Conservation (phyloP, 2,329 filamentous ascomycete species). For the Colletotrichum orchidophilum region DNA sequence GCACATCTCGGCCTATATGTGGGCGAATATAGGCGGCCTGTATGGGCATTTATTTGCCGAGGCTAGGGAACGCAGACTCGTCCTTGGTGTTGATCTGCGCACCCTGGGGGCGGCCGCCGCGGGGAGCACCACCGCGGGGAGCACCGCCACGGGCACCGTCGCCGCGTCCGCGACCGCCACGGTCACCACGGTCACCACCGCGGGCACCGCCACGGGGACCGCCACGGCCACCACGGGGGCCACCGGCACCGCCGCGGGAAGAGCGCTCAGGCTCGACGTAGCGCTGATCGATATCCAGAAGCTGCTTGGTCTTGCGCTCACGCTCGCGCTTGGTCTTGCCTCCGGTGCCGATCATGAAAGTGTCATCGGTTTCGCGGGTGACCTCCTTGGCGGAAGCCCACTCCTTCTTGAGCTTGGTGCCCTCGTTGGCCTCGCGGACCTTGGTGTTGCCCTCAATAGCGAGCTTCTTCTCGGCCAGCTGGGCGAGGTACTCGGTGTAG, state of each 20-base stretch:
- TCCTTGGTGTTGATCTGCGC: constrained; percentile 65
- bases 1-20: constrained; percentile 30
- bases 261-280: constrained; percentile 76
- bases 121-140: constrained; percentile 52
- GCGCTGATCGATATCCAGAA: constrained; percentile 88
- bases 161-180: constrained; percentile 55
- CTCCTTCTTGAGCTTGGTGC: constrained; percentile 88
- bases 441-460: constrained; percentile 71
- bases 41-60: constrained; percentile 57
- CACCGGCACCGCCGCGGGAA: constrained; percentile 60
- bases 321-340: constrained; percentile 88
- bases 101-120: constrained; percentile 56
- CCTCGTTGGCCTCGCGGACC: constrained; percentile 92
- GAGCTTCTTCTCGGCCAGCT: constrained; percentile 77
- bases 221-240: constrained; percentile 50
- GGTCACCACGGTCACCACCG: constrained; percentile 55
- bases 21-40: constrained; percentile 20
- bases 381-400: constrained; percentile 85
- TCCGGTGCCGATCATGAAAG: constrained; percentile 78
- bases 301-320: constrained; percentile 90
- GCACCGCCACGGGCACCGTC: constrained; percentile 52
- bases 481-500: constrained; percentile 86
- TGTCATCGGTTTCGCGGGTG: constrained; percentile 72
- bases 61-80: constrained; percentile 68
- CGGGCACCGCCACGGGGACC: constrained; percentile 56